Conservation (phyloP, 2,329 filamentous ascomycete genomes). For the Tetracladium maxilliforme region DNA sequence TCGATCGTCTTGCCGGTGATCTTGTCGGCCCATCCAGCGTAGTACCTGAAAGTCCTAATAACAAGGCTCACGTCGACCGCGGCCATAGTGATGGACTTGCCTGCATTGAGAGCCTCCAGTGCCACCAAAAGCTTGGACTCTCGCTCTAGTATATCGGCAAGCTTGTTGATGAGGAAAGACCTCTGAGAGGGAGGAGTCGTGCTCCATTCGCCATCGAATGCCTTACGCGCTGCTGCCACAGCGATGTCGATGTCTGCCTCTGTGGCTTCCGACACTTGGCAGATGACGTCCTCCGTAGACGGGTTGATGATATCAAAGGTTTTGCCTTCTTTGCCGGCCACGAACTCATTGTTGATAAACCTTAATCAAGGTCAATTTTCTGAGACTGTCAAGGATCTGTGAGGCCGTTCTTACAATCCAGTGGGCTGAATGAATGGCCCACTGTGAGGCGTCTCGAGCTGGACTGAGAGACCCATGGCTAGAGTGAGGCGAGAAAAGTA, state of each 20-base stretch:
- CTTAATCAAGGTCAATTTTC: conserved; percentile 5
- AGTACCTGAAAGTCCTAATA: conserved; percentile 1
- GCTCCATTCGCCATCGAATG: conserved; percentile 60
- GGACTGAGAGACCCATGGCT: conserved; percentile 4
- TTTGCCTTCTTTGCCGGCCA: conserved; percentile 71
- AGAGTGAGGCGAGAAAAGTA: too few relatives aligned
- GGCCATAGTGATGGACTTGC: conserved; percentile 1
- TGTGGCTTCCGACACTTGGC: conserved; percentile 67
- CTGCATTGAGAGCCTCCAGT: conserved; percentile 2
- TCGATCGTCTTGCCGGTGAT: conserved; percentile 55
- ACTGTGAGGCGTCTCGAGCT: conserved; percentile 13
- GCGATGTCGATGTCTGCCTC: conserved; percentile 78
- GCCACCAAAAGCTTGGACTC: conserved; percentile 1
- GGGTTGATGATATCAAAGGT: conserved; percentile 91
- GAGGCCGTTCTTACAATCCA: conserved; percentile 21
- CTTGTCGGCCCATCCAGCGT: conserved; percentile 55
- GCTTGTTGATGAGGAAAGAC: conserved; percentile 2
- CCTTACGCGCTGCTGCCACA: conserved; percentile 72
- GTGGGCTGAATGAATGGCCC: conserved; percentile 18
- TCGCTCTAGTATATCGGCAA: conserved; percentile 3
- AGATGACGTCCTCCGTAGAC: conserved; percentile 69
- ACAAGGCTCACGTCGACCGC: conserved; percentile 1
- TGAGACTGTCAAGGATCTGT: conserved; percentile 1
- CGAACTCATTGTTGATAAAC: conserved; percentile 85
- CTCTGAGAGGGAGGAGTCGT: not conserved